Percentiles rank a stretch among this genome's conserved stretches.
These are phyloP conservation scores for Tillandsia fasciculata DNA, from an alignment of 176 grass and related monocot genomes.

Conservation along the genomic window DNA sequence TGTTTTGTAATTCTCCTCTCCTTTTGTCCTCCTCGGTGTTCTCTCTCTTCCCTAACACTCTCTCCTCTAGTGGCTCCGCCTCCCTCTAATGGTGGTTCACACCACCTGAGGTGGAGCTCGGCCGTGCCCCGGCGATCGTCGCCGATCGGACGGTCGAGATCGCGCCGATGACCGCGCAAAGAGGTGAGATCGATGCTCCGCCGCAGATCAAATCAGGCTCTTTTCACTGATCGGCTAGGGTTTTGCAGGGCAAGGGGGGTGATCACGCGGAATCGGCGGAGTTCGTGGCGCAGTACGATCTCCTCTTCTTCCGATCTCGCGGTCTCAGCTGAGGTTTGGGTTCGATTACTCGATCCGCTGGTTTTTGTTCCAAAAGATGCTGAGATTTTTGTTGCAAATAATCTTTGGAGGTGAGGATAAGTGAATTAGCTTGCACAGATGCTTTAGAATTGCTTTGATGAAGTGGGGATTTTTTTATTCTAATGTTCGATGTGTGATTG, in stretches of 20 bases:
- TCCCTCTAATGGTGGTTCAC: constrained; percentile 46
- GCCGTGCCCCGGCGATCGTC: constrained; percentile 1
- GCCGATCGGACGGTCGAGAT: neutral
- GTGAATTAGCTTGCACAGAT: too few species aligned
- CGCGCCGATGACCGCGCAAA: neutral
- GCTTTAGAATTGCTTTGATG: too few species aligned
- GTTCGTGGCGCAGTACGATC: too few species aligned
- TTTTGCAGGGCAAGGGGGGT: too few species aligned
- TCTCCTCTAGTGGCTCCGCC: constrained; percentile 15
- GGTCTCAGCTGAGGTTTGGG: too few species aligned
- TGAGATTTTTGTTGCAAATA: neutral
- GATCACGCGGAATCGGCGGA: too few species aligned
- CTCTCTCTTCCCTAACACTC: constrained; percentile 15
- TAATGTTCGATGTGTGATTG: too few species aligned
- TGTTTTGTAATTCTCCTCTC: neutral
- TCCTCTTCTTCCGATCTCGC: too few species aligned
- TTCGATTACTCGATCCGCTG: neutral
- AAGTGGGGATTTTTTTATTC: too few species aligned
- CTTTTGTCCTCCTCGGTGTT: constrained; percentile 8
- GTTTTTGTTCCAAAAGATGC: neutral
- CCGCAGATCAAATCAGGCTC: neutral
- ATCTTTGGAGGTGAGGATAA: too few species aligned
- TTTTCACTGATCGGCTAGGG: neutral
- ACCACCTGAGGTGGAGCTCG: constrained; percentile 28
- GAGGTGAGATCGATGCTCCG: neutral